Evolutionary conservation across 306 rosid genomes (phyloP), one percentile per base, ranked within the genome.

Genomic region (Benincasa hispida): DNA sequence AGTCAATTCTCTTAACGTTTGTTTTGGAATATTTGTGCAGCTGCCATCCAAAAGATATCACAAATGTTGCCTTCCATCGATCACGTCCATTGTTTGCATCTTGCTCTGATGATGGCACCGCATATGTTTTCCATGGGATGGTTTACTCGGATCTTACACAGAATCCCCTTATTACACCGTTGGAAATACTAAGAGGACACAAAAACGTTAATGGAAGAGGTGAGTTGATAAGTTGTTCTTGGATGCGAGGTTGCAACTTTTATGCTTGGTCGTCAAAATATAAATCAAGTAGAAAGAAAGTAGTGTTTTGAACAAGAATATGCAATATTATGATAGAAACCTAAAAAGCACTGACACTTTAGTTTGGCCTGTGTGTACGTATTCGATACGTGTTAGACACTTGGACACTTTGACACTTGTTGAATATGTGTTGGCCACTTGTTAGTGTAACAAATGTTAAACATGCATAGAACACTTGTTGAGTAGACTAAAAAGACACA

Each of bases 31-130:
- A 42, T 42, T 68, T 76, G 39, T 81, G 82, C 91, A 94, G 99
- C 89, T 92, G 94, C 80, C 97, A 89, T 88, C 90, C 93, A 48
- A 92, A 91, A 82, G 99, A 94, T 84, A 78, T 94, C 85, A 94
- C 86, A 78, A 85, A 81, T 42, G 97, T 90, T 67, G 88, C 85
- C 63, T 90, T 85, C 74, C 99, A 92, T 79, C 95, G 90, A 19
- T 82, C 91, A 15, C 92, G 85, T 77, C 95, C 97, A 19, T 70
- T 94, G 67, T 94, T 91, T 83, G 98, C 98, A 12, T 85, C 97
- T 28, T 86, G 93, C 90, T 94, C 98, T 54, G 98, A 91, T 78
- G 94, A 94, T 57, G 81, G 96, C 87, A 85, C 89, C 45, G 95
- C 96, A 27, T 90, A 90, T 83, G 87, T 94, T 81, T 94, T 92